Percentiles rank a stretch among this genome's conserved stretches.
Evolutionary conservation across 148 eudicot species (phyloP).

Genomic region (Vaccinium macrocarpon): DNA sequence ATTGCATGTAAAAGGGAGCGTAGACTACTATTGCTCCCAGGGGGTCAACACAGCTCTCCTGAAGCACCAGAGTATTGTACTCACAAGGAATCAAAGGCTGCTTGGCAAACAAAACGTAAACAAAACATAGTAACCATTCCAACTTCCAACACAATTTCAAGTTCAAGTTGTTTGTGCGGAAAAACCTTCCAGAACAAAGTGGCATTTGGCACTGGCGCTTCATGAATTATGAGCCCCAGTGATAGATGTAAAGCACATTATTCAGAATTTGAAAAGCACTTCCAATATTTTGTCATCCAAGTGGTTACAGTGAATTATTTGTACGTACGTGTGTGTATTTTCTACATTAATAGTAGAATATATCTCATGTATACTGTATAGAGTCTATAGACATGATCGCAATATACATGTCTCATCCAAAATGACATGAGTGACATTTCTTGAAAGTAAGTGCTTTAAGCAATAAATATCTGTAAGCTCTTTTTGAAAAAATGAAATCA

Average conservation of each 20-base stretch:
- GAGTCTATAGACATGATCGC: not conserved
- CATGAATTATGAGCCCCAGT: not conserved
- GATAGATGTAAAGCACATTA: not conserved
- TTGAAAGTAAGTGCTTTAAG: not conserved
- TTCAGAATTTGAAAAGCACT: not conserved
- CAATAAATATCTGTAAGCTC: not conserved
- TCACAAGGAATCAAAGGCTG: conserved; percentile 35
- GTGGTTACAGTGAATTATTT: not conserved
- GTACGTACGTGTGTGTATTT: not conserved
- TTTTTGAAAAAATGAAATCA: not conserved
- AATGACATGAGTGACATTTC: not conserved
- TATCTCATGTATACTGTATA: not conserved
- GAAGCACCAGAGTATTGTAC: conserved; percentile 32
- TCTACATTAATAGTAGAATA: not conserved
- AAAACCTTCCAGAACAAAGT: not conserved
- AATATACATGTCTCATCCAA: not conserved
- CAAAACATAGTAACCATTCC: not conserved
- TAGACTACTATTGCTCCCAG: conserved; percentile 40
- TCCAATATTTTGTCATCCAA: not conserved
- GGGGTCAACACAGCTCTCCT: conserved; percentile 36
- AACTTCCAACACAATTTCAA: not conserved
- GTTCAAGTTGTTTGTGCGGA: not conserved
- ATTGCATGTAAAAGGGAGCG: conserved; percentile 31
- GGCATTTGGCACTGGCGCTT: not conserved
- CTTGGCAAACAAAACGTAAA: not conserved